phyloP scores from a whole-genome alignment of 2,329 filamentous ascomycete species.

The Orbilia quercus region DNA sequence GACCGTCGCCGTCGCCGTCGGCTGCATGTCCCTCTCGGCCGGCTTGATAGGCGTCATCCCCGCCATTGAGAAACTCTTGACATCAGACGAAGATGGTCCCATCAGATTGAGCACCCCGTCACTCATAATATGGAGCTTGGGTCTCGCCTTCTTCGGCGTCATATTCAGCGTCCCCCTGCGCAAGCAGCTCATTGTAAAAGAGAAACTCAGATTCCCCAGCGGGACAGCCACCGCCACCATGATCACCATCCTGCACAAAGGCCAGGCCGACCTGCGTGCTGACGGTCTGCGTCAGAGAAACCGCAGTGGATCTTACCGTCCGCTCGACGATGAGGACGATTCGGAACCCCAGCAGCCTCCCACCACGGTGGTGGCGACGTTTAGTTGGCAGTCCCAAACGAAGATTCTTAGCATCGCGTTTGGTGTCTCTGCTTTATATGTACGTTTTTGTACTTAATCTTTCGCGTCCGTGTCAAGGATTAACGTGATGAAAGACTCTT shows the following conservation, averaged over 20 bases:
- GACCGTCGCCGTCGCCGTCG: slow-evolving; percentile 93
- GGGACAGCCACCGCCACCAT: slow-evolving; percentile 95
- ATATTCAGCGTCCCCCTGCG: slow-evolving; percentile 90
- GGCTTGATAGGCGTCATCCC: slow-evolving; percentile 84
- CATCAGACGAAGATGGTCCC: slow-evolving; percentile 80
- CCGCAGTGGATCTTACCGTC: slow-evolving; percentile 47
- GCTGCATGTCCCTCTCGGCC: slow-evolving; percentile 94
- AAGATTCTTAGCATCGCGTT: slow-evolving; percentile 72
- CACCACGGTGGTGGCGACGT: slow-evolving; percentile 62
- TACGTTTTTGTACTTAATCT: slow-evolving; percentile 61
- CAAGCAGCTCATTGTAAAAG: slow-evolving; percentile 89
- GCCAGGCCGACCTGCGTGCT: slow-evolving; percentile 58
- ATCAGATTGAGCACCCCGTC: slow-evolving; percentile 78
- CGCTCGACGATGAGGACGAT: slow-evolving; percentile 33
- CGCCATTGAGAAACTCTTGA: slow-evolving; percentile 86
- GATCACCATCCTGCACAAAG: slow-evolving; percentile 84
- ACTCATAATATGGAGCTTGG: slow-evolving; percentile 88
- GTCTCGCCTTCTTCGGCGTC: slow-evolving; percentile 95
- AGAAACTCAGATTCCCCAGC: slow-evolving; percentile 92
- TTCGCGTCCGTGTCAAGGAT: slow-evolving; percentile 19
- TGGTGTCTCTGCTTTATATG: slow-evolving; percentile 69
- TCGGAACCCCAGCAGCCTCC: slow-evolving; percentile 19
- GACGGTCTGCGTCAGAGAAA: slow-evolving; percentile 60
- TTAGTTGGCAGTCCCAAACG: slow-evolving; percentile 73
- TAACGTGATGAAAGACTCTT: slow-evolving; percentile 71